These are phyloP conservation scores for Monosporascus sp. DNA, from an alignment of 2,329 filamentous ascomycete species.

Conservation along the genomic window DNA sequence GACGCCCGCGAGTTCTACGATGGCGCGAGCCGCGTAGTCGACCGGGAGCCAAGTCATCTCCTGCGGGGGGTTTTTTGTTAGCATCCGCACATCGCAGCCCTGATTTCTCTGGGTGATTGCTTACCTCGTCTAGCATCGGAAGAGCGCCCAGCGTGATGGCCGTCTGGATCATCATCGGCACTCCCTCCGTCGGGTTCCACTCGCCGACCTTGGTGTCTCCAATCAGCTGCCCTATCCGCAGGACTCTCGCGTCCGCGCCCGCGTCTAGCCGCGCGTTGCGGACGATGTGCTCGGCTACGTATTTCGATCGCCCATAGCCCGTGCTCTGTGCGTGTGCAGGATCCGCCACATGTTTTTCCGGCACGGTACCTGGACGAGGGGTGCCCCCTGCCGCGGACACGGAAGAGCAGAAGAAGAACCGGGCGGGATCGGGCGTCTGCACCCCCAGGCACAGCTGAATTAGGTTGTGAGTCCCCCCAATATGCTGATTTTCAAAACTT, in stretches of 20 bases:
- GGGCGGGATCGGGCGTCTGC: constrained; percentile 26
- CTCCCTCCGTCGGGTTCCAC: constrained; percentile 45
- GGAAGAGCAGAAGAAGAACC: constrained; percentile 40
- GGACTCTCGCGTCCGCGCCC: constrained; percentile 27
- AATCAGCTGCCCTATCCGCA: constrained; percentile 40
- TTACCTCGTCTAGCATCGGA: constrained; percentile 34
- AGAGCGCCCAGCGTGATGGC: constrained; percentile 40
- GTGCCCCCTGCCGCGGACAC: constrained; percentile 35
- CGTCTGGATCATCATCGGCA: constrained; percentile 42
- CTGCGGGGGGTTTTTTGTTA: background rate
- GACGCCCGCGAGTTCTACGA: constrained; percentile 27
- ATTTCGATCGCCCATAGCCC: constrained; percentile 47
- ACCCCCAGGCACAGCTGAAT: constrained; percentile 33
- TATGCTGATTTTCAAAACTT: constrained; percentile 41
- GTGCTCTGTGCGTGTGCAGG: constrained; percentile 38
- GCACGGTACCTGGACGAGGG: constrained; percentile 28
- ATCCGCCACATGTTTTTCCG: constrained; percentile 30
- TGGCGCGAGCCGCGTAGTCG: constrained; percentile 28
- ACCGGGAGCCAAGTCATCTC: constrained; percentile 30
- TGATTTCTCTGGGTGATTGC: constrained; percentile 16
- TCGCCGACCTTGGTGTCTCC: constrained; percentile 39
- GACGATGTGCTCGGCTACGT: constrained; percentile 41
- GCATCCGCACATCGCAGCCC: background rate
- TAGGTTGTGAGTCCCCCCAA: constrained; percentile 40
- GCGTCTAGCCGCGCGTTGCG: constrained; percentile 23